Evolutionary conservation across 805 yeast genomes (phyloP).

Genomic region (Nakazawaea wickerhamii): DNA sequence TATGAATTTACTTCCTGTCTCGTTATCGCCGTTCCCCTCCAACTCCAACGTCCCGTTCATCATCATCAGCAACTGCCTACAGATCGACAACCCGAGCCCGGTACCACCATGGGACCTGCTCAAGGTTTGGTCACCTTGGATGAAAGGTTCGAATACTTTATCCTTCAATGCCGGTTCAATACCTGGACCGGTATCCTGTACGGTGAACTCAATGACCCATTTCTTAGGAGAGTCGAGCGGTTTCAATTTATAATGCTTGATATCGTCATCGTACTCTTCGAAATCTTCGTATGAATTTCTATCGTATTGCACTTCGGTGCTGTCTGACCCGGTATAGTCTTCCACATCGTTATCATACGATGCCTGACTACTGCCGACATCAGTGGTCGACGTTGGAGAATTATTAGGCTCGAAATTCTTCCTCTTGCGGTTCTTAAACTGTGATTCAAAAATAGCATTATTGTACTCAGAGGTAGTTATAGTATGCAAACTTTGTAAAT

Average conservation of each 20-base stretch:
- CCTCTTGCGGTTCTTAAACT: conserved; percentile 27
- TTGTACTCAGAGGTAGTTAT: conserved; percentile 29
- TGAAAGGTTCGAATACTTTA: conserved; percentile 91
- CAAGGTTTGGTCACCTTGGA: conserved; percentile 93
- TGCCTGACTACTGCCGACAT: conserved; percentile 11
- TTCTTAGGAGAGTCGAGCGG: conserved; percentile 29
- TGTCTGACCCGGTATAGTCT: background rate
- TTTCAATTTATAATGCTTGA: conserved; percentile 14
- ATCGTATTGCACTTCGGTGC: conserved; percentile 5
- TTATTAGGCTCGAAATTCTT: background rate
- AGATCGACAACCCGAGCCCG: conserved; percentile 85
- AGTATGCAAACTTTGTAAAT: conserved; percentile 22
- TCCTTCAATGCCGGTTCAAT: conserved; percentile 77
- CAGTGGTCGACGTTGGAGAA: conserved; percentile 12
- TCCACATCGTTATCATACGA: conserved; percentile 1
- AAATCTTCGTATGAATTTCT: background rate
- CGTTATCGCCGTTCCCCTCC: conserved; percentile 69
- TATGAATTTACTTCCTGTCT: conserved; percentile 79
- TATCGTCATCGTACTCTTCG: conserved; percentile 16
- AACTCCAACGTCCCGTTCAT: conserved; percentile 84
- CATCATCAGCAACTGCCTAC: conserved; percentile 83
- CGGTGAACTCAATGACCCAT: conserved; percentile 67
- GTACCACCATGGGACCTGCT: conserved; percentile 94
- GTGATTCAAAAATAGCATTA: conserved; percentile 37
- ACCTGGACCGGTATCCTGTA: conserved; percentile 92